Conservation (phyloP, 371 early-diverging fungal genomes). For the Quaeritorhiza haematococci region DNA sequence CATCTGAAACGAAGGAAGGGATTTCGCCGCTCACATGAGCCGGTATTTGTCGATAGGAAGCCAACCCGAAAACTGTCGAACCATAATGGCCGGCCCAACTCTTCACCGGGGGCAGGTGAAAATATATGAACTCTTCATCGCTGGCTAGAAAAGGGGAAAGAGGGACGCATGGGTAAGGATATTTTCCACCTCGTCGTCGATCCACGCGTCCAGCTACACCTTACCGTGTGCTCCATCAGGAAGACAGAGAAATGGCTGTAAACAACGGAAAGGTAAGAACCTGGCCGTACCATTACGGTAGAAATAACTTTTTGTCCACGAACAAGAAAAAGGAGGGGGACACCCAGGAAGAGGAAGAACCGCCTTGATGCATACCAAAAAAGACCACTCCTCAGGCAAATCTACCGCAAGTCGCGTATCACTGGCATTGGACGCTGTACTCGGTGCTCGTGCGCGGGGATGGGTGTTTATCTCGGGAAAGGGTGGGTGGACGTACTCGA, state of each 20-base stretch:
- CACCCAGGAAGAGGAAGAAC: neutral
- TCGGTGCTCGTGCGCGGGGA: neutral
- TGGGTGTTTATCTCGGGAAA: constrained; percentile 53
- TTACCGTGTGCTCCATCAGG: constrained; percentile 77
- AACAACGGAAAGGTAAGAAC: neutral
- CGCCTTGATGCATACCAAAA: constrained; percentile 49
- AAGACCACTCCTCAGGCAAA: constrained; percentile 77
- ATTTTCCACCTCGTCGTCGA: too few relatives aligned
- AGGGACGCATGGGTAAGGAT: neutral
- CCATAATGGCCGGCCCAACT: constrained; percentile 47
- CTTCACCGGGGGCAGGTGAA: constrained; percentile 74
- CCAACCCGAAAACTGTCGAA: constrained; percentile 73
- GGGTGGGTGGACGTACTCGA: constrained; percentile 70
- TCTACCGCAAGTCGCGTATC: constrained; percentile 33
- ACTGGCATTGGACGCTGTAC: neutral
- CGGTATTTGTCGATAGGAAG: constrained; percentile 79
- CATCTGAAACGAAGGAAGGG: neutral
- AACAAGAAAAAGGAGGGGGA: neutral
- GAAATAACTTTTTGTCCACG: neutral
- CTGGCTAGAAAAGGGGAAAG: constrained; percentile 17
- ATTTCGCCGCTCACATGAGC: constrained; percentile 29
- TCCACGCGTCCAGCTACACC: too few relatives aligned
- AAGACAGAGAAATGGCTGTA: constrained; percentile 41
- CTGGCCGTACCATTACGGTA: neutral
- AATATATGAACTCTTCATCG: constrained; percentile 79